A percentile compares a stretch with the other conserved stretches of the same genome.
Conservation (phyloP, 2,329 filamentous ascomycete species). For the Colletotrichum phormii region DNA sequence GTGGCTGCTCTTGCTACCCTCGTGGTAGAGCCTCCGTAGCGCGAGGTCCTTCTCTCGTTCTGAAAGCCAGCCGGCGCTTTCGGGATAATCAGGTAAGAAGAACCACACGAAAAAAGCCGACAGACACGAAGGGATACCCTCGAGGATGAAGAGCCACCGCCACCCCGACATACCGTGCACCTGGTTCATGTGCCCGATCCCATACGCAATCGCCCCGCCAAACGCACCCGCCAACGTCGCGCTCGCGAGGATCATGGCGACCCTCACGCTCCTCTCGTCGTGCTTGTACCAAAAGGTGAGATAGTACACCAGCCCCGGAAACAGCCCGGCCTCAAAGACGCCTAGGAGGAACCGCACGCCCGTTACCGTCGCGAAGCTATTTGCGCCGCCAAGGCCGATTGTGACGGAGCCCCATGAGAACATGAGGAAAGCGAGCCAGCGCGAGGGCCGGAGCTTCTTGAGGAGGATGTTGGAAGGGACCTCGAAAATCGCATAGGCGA, state of each 20-base stretch:
- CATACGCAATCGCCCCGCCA: constrained; percentile 47
- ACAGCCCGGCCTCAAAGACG: constrained; percentile 54
- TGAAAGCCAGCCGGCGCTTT: constrained; percentile 51
- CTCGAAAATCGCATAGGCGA: constrained; percentile 54
- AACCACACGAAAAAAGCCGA: constrained; percentile 38
- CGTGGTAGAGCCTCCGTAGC: constrained; percentile 53
- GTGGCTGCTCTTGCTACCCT: constrained; percentile 68
- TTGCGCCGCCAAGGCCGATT: constrained; percentile 52
- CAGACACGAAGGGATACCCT: constrained; percentile 53
- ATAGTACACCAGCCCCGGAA: constrained; percentile 54
- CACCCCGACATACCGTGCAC: constrained; percentile 42
- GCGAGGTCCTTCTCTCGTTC: constrained; percentile 61
- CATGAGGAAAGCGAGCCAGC: constrained; percentile 52
- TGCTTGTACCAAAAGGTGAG: constrained; percentile 59
- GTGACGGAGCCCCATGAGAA: constrained; percentile 52
- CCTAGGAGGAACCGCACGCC: constrained; percentile 55
- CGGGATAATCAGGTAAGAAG: constrained; percentile 57
- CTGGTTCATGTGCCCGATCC: constrained; percentile 44
- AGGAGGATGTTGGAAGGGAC: constrained; percentile 52
- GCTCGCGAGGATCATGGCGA: constrained; percentile 55
- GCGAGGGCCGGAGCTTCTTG: constrained; percentile 48
- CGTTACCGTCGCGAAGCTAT: constrained; percentile 50
- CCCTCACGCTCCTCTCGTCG: constrained; percentile 54
- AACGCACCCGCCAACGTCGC: constrained; percentile 49
- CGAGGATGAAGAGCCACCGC: constrained; percentile 55